A percentile compares a stretch with the other conserved stretches of the same genome.
These are phyloP conservation scores for Fragaria vesca DNA, from an alignment of 306 rosid species.

Conservation along the genomic window DNA sequence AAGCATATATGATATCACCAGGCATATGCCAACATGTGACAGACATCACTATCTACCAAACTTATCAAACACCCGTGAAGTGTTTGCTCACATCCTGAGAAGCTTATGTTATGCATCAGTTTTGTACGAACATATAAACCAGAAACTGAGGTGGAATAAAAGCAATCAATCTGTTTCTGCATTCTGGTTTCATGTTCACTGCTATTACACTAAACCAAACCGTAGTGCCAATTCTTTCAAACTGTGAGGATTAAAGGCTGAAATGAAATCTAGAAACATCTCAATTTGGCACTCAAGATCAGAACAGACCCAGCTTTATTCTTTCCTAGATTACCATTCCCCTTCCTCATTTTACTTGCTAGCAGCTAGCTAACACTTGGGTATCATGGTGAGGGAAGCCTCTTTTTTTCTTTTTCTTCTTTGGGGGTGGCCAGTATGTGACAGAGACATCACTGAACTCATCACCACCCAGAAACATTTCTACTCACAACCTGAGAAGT, in stretches of 20 bases:
- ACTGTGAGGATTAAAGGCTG: too few relatives aligned
- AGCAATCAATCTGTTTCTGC: neutral
- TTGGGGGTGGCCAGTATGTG: too few relatives aligned
- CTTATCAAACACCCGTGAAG: neutral
- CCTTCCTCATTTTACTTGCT: too few relatives aligned
- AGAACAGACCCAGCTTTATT: too few relatives aligned
- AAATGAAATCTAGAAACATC: too few relatives aligned
- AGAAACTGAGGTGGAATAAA: neutral
- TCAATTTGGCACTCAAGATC: too few relatives aligned
- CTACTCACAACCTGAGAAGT: neutral
- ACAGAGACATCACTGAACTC: too few relatives aligned
- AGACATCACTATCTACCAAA: neutral
- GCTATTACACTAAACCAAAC: neutral
- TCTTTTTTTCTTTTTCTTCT: too few relatives aligned
- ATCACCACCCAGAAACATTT: neutral
- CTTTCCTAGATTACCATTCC: too few relatives aligned
- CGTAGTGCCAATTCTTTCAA: too few relatives aligned
- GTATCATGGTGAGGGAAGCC: too few relatives aligned
- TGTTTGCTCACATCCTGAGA: neutral
- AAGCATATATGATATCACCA: neutral
- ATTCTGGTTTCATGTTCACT: neutral
- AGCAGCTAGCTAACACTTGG: too few relatives aligned
- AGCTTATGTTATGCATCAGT: conserved; percentile 3
- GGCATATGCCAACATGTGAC: neutral
- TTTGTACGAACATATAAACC: neutral